Evolutionary conservation across 306 rosid species (phyloP).

Genomic region (Astragalus glycyphyllos): DNA sequence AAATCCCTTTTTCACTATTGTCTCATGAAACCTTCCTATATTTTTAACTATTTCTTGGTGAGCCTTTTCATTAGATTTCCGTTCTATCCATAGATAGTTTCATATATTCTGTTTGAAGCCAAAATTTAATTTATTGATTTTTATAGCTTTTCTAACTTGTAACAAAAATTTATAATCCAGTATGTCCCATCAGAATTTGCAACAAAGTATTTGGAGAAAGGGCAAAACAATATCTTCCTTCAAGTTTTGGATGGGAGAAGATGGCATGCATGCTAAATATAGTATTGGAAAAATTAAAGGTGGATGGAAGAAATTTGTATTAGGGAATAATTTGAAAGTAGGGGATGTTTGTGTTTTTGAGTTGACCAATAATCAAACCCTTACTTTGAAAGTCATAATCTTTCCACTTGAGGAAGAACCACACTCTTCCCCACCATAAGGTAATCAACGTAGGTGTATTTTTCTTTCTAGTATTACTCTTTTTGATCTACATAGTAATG

Average conservation of each 20-base stretch:
- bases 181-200: conserved; percentile 4
- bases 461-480: not conserved
- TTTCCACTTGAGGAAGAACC: not conserved
- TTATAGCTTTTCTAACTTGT: not conserved
- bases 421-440: not conserved
- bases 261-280: not conserved
- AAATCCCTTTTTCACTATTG: not conserved
- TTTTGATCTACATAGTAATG: not conserved
- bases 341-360: conserved; percentile 33
- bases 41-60: not conserved
- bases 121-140: too few relatives aligned
- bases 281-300: not conserved
- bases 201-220: not conserved
- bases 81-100: not conserved
- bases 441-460: not conserved
- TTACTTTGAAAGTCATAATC: conserved; percentile 22
- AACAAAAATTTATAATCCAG: not conserved
- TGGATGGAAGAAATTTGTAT: conserved; percentile 51
- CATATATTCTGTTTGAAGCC: not conserved
- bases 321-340: conserved; percentile 25
- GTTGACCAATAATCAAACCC: not conserved
- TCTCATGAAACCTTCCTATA: conserved; percentile 1
- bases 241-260: not conserved
- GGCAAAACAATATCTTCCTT: not conserved
- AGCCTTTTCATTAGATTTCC: not conserved